Evolutionary conservation across 345 rosid species (phyloP).

Genomic region (Rhodomyrtus tomentosa): DNA sequence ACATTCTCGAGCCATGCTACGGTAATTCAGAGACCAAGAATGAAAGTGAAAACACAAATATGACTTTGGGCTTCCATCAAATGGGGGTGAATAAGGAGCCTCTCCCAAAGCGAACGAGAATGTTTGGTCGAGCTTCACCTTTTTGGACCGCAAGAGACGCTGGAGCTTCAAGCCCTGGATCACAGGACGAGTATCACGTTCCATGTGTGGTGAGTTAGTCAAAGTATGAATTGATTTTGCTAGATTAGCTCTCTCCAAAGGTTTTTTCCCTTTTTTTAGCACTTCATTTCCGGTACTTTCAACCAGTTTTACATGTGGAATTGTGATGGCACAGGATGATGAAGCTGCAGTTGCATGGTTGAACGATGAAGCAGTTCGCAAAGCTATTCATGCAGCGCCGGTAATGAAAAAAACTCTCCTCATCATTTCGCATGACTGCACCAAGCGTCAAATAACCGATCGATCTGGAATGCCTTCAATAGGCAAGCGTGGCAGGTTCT

Average conservation of each 20-base stretch:
- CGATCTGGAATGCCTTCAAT: background rate
- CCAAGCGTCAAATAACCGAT: background rate
- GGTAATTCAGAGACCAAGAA: conserved; percentile 7
- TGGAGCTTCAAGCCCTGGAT: background rate
- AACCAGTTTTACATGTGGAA: background rate
- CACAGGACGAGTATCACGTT: background rate
- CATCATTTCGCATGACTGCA: background rate
- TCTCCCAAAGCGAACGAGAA: background rate
- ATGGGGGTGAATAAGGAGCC: background rate
- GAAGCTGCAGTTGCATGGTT: conserved; percentile 33
- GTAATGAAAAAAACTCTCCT: conserved; percentile 9
- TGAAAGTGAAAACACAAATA: background rate
- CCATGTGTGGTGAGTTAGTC: background rate
- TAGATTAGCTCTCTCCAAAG: background rate
- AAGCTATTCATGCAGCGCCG: conserved; percentile 35
- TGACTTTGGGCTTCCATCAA: background rate
- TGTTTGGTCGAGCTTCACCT: background rate
- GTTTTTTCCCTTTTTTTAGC: background rate
- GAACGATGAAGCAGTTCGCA: conserved; percentile 32
- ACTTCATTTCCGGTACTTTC: background rate
- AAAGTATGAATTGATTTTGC: background rate
- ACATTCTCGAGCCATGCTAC: conserved; percentile 45
- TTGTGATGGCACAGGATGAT: conserved; percentile 19
- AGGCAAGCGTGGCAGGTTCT: conserved; percentile 7
- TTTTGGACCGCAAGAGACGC: background rate